These are phyloP conservation scores for Streptanthus diversifolius DNA, from an alignment of 345 rosid genomes.

Conservation along the genomic window DNA sequence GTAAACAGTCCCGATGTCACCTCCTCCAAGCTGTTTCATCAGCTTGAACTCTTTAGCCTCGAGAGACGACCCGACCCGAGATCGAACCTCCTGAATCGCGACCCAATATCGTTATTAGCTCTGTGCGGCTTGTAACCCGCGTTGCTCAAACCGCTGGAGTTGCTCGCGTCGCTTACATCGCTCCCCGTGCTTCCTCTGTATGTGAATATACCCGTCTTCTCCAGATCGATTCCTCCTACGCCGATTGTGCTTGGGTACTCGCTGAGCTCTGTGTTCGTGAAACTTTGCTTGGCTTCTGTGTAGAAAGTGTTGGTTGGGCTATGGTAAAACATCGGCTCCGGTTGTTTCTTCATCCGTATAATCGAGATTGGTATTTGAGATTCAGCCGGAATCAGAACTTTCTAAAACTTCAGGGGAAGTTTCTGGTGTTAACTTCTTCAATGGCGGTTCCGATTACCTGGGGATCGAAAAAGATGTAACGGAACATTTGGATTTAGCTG, in stretches of 20 bases:
- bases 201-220: conserved; percentile 48
- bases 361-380: conserved; percentile 38
- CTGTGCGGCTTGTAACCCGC: conserved; percentile 73
- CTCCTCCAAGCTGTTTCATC: conserved; percentile 61
- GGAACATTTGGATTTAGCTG: conserved; percentile 33
- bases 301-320: conserved; percentile 64
- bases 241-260: conserved; percentile 54
- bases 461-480: conserved; percentile 40
- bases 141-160: conserved; percentile 66
- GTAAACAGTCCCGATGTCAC: conserved; percentile 85
- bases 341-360: conserved; percentile 36
- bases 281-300: conserved; percentile 65
- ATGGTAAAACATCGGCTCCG: conserved; percentile 45
- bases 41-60: conserved; percentile 58
- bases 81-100: conserved; percentile 64
- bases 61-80: conserved; percentile 44
- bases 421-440: conserved; percentile 28
- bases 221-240: conserved; percentile 49
- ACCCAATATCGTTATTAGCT: conserved; percentile 85
- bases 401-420: conserved; percentile 39
- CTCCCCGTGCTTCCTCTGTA: conserved; percentile 81
- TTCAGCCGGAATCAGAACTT: conserved; percentile 38
- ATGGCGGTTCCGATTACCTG: conserved; percentile 39
- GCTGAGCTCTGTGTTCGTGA: conserved; percentile 66
- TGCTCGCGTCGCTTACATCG: conserved; percentile 90